Evolutionary conservation across 305 asterid genomes (phyloP).

Genomic region (Salvia sclarea): DNA sequence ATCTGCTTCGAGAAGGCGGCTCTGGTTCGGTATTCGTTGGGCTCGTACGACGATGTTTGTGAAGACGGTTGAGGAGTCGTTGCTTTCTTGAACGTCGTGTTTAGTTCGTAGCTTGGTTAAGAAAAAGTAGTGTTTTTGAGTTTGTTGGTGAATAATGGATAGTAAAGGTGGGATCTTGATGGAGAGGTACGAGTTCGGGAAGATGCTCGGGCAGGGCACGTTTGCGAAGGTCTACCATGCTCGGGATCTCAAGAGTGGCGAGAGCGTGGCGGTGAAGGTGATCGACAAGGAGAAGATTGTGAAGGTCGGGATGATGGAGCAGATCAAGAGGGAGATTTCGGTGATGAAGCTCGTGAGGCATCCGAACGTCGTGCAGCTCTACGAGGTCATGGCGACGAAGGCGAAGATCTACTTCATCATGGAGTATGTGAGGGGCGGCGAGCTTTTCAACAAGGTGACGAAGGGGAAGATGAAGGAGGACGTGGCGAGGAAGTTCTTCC

Average conservation of each 20-base stretch:
- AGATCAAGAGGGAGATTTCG: conserved; percentile 64
- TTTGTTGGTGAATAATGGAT: conserved; percentile 43
- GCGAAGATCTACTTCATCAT: conserved; percentile 63
- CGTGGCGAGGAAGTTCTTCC: conserved; percentile 60
- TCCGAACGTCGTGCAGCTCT: conserved; percentile 67
- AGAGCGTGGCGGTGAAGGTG: conserved; percentile 65
- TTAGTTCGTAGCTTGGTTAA: no score
- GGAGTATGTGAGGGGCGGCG: conserved; percentile 75
- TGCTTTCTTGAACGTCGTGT: conserved; percentile 15
- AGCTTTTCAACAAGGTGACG: conserved; percentile 61
- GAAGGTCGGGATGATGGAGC: conserved; percentile 75
- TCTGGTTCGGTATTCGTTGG: conserved; percentile 11
- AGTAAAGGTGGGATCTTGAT: conserved; percentile 53
- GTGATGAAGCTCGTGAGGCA: conserved; percentile 64
- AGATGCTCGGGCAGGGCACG: conserved; percentile 78
- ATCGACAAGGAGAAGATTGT: conserved; percentile 62
- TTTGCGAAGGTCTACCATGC: conserved; percentile 81
- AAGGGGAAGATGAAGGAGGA: conserved; percentile 67
- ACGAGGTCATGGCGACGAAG: conserved; percentile 76
- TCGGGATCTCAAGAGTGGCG: conserved; percentile 46
- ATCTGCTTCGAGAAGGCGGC: conserved; percentile 28
- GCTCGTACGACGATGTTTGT: conserved; percentile 41
- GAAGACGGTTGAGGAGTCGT: conserved; percentile 64
- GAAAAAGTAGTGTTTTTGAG: conserved; percentile 8
- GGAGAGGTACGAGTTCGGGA: conserved; percentile 68